Base-by-base conservation (phyloP, 1,139 yeast genomes). In the Saccharomyces hybrid region DNA sequence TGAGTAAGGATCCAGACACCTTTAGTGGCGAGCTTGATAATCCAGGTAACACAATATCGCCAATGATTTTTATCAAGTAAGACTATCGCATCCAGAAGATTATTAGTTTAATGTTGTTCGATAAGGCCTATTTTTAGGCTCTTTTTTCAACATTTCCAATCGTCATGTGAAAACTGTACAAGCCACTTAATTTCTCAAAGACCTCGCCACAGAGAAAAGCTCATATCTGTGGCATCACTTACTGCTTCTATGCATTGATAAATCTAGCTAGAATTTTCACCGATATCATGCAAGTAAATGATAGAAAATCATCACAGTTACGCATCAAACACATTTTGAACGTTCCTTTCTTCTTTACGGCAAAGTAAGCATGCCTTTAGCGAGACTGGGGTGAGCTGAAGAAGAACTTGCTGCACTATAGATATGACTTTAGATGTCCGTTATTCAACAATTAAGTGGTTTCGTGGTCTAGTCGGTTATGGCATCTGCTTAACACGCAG, bases 401-500 rank as follows among this genome's bases (percentile, higher is more conserved):
- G 25, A 23, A 23, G 25, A 23, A 23, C 25, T 23, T 23, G 25
- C 25, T 26, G 28, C 8, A 26, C 28, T 6, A 26, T 26, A 26
- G 8, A 26, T 26, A 26, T 26, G 28, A 26, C 8, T 26, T 26
- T 6, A 26, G 28, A 26, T 6, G 8, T 26, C 7, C 7, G 8
- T 26, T 26, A 26, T 30, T 13, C 32, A 30, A 30, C 11, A 30
- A 30, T 30, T 30, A 9, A 34, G 38, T 68, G 82, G 83, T 79
- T 78, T 78, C 83, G 89, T 88, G 96, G 96, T 88, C 96, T 88
- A 88, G 96, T 88, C 76, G 96, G 96, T 88, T 81, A 88, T 88
- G 96, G 95, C 96, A 86, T 86, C 91, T 88, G 96, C 96, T 87
- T 88, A 88, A 88, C 96, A 88, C 96, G 96, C 96, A 86, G 91